A percentile compares a stretch with the other conserved stretches of the same genome.
phyloP scores from a whole-genome alignment of 192 early-diverging fungal genomes.

The Coemansia sp. region DNA sequence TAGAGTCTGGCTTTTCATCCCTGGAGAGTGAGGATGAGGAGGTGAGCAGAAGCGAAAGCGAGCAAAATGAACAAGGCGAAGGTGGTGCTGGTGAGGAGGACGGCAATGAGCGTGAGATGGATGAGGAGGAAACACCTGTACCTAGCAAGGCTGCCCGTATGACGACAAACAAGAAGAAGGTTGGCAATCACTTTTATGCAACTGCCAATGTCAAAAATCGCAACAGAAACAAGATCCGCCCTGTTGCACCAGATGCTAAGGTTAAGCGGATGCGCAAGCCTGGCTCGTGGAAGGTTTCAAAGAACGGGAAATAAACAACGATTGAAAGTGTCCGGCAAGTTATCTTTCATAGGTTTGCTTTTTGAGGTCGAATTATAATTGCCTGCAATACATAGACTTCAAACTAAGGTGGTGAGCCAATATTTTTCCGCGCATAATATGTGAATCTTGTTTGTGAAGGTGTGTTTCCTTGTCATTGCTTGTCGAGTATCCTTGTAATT shows the following conservation, averaged over 20 bases:
- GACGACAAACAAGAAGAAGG: slow-evolving; percentile 92
- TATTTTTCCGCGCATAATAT: no score
- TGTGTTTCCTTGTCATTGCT: no score
- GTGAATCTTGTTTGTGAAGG: no score
- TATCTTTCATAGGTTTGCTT: no score
- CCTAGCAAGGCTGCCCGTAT: slow-evolving; percentile 70
- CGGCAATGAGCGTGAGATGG: slow-evolving; percentile 10
- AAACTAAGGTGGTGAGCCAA: no score
- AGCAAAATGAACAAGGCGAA: slow-evolving; percentile 16
- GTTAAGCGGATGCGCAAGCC: slow-evolving; percentile 54
- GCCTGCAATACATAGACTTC: no score
- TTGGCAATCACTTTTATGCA: slow-evolving; percentile 89
- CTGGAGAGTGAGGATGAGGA: slow-evolving; percentile 54
- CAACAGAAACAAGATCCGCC: slow-evolving; percentile 80
- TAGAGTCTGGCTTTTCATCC: slow-evolving; percentile 49
- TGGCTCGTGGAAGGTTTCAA: slow-evolving; percentile 46
- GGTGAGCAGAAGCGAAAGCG: not conserved
- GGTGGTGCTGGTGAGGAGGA: slow-evolving; percentile 10
- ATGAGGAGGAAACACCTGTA: slow-evolving; percentile 31
- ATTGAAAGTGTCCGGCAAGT: not conserved
- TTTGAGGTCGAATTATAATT: no score
- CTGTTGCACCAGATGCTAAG: slow-evolving; percentile 60
- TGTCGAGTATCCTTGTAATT: no score
- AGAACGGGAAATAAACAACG: slow-evolving; percentile 16
- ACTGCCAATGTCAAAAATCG: slow-evolving; percentile 95